A percentile compares a stretch with the other conserved stretches of the same genome.
Evolutionary conservation across 805 yeast genomes (phyloP).

Genomic region (Ogataea chonburiensis): DNA sequence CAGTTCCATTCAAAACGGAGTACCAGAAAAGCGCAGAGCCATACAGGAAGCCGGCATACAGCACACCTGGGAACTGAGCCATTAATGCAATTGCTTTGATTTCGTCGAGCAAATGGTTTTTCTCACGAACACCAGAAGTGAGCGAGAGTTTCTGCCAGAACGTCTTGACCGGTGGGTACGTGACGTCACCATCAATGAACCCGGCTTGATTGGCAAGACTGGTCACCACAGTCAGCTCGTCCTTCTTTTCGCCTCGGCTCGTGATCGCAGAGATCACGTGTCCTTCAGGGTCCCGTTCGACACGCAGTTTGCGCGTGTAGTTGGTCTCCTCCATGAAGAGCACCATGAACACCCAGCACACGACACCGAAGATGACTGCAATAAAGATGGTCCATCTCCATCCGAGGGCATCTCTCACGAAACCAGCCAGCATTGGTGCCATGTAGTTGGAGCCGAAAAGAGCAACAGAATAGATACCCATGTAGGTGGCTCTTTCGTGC

Average conservation of each 20-base stretch:
- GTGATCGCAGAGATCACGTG: constrained; percentile 6
- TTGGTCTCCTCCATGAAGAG: constrained; percentile 57
- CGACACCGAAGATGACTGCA: constrained; percentile 47
- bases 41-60: constrained; percentile 58
- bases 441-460: constrained; percentile 52
- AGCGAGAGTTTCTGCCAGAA: constrained; percentile 44
- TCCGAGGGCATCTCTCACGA: constrained; percentile 47
- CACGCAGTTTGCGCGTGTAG: constrained; percentile 37
- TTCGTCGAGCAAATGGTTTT: constrained; percentile 27
- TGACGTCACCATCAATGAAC: constrained; percentile 12
- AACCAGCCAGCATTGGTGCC: constrained; percentile 62
- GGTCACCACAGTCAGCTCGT: background rate
- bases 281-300: constrained; percentile 2
- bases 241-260: constrained; percentile 7
- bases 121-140: constrained; percentile 37
- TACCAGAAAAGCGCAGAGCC: constrained; percentile 51
- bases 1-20: constrained; percentile 49
- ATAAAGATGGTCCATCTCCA: constrained; percentile 55
- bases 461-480: constrained; percentile 52
- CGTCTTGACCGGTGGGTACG: constrained; percentile 35
- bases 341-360: constrained; percentile 38
- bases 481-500: constrained; percentile 48
- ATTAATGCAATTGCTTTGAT: constrained; percentile 40
- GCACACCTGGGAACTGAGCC: constrained; percentile 50
- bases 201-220: constrained; percentile 16